Base-by-base conservation (phyloP, 306 rosid species). In the Mimosa bimucronata region DNA sequence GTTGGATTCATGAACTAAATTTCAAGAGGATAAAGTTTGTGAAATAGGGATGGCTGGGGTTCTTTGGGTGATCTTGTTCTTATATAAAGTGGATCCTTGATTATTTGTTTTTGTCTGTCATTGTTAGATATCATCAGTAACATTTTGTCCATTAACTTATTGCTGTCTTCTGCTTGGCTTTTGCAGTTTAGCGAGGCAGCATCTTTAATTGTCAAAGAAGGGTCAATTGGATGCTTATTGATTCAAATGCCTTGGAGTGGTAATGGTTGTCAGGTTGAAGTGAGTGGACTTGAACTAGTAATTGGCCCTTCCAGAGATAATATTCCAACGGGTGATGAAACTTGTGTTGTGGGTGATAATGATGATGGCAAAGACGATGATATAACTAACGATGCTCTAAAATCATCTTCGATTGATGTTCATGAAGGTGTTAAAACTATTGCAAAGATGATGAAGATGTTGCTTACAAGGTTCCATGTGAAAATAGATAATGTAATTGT, bases 371-470 rank as follows among this genome's bases (percentile, higher is more conserved):
- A 28, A n/a, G 91, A 86, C 38, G 77, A 73, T 38, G 92, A 80
- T 77, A 61, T 65, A 48, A 44, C 28, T 38, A 89, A 84, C 28
- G 83, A 66, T 82, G 78, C 82, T 73, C 77, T 80, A 83, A 95
- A 89, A 65, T 88, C 92, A 48, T 72, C 91, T 74, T 82, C 80
- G 71, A 78, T 82, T 80, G 94, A 92, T 86, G 88, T 95, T 78
- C 98, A 89, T 53, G 98, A 95, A 90, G 98, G 98, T 66, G 98
- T 93, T 45, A 92, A 92, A 85, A 88, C 98, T 34, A 86, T 95
- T 80, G 98, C 98, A 31, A 92, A 92, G 83, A 88, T 95, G 92
- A 88, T 95, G 74, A 92, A 91, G 69, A 84, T 86, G 89, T 74
- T 95, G 76, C 97, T 95, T 70, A 85, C 98, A 25, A 91, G 98